phyloP scores from a whole-genome alignment of 257 asterid species.

The Jacaranda mimosifolia region DNA sequence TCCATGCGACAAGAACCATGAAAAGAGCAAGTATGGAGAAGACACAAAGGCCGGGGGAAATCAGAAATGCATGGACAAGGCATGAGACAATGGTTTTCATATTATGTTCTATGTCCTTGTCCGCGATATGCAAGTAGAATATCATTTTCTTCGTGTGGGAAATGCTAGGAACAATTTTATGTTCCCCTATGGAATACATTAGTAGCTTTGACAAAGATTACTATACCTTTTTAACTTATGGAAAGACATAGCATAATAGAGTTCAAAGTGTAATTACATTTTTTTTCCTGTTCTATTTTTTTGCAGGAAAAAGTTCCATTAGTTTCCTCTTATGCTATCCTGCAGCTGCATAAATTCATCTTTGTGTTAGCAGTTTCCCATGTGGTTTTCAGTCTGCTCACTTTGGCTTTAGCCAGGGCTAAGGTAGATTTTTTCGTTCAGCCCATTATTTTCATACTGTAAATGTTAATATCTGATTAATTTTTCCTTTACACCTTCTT shows the following conservation, averaged over 20 bases:
- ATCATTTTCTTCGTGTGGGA: too few relatives aligned
- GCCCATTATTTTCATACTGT: not conserved
- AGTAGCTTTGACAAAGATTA: too few relatives aligned
- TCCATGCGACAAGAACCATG: conserved; percentile 55
- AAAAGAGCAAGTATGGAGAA: conserved; percentile 21
- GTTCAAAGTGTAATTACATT: not conserved
- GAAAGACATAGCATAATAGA: not conserved
- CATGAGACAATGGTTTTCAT: conserved; percentile 9
- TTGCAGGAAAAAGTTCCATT: conserved; percentile 65
- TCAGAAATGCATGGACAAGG: conserved; percentile 64
- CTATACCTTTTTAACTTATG: too few relatives aligned
- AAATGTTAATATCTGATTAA: not conserved
- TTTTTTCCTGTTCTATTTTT: not conserved
- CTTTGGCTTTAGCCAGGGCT: conserved; percentile 57
- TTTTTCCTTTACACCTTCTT: not conserved
- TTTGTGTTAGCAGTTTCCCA: conserved; percentile 65
- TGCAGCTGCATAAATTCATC: conserved; percentile 69
- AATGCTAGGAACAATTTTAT: too few relatives aligned
- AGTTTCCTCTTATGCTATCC: conserved; percentile 61
- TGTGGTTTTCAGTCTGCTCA: conserved; percentile 55
- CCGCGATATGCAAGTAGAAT: too few relatives aligned
- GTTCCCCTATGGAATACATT: too few relatives aligned
- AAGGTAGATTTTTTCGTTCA: conserved; percentile 46
- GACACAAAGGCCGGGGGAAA: conserved; percentile 33
- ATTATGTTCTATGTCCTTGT: too few relatives aligned